A percentile compares a stretch with the other conserved stretches of the same genome.
phyloP scores from a whole-genome alignment of 1,284 basidiomycete species.

The Melampsora occidentalis region DNA sequence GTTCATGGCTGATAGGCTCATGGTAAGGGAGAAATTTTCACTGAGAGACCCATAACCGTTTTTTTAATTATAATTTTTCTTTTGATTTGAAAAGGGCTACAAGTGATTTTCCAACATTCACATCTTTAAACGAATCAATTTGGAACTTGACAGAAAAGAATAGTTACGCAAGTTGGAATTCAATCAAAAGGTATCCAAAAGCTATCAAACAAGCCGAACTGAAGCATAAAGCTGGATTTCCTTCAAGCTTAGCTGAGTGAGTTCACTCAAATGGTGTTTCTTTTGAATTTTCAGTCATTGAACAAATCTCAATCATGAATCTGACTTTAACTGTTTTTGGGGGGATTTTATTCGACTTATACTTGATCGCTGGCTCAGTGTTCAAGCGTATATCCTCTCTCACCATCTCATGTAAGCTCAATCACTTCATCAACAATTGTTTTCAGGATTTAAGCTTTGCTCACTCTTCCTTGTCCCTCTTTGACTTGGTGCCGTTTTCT shows the following conservation, averaged over 20 bases:
- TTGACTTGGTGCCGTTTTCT: not conserved
- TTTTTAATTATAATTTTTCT: too few species aligned
- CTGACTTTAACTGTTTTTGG: not conserved
- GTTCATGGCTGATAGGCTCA: constrained; percentile 37
- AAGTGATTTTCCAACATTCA: constrained; percentile 32
- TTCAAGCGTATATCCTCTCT: constrained; percentile 30
- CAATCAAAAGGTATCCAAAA: constrained; percentile 29
- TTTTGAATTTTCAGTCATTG: not conserved
- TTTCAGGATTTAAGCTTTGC: not conserved
- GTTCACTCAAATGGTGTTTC: not conserved
- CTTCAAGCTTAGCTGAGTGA: constrained; percentile 31
- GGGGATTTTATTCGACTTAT: not conserved
- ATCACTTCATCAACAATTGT: not conserved
- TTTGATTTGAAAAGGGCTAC: constrained; percentile 8
- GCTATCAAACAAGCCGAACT: constrained; percentile 23
- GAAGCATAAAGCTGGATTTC: constrained; percentile 32
- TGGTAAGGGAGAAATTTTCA: constrained; percentile 6
- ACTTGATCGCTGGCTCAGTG: not conserved
- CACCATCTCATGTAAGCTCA: constrained; percentile 17
- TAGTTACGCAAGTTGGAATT: constrained; percentile 17
- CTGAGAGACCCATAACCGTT: not conserved
- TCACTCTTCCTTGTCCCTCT: not conserved
- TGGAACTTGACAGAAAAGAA: constrained; percentile 20
- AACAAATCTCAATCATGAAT: not conserved
- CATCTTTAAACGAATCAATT: constrained; percentile 21